These are phyloP conservation scores for Litchi chinensis DNA, from an alignment of 345 rosid species.

Conservation along the genomic window DNA sequence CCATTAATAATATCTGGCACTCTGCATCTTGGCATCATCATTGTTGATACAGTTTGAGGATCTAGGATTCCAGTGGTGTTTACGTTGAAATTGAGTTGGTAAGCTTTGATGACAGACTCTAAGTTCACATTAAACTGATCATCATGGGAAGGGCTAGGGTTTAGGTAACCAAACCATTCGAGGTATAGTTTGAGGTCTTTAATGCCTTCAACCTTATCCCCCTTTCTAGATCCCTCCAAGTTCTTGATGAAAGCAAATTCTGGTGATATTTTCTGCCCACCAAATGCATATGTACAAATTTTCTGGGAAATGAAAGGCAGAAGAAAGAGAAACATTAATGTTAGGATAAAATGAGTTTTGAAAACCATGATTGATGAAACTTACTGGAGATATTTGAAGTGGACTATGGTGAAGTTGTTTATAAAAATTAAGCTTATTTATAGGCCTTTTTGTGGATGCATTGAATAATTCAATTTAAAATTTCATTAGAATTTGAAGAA, in stretches of 20 bases:
- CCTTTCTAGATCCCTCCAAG: background rate
- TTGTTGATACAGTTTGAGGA: background rate
- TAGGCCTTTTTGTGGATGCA: background rate
- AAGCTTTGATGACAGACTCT: conserved; percentile 19
- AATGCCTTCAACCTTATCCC: background rate
- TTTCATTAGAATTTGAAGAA: no score
- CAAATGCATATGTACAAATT: background rate
- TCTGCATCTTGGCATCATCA: conserved; percentile 30
- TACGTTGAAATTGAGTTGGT: conserved; percentile 19
- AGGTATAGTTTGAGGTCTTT: background rate
- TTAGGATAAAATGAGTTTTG: background rate
- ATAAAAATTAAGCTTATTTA: no score
- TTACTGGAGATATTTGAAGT: background rate
- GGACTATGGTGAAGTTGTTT: background rate
- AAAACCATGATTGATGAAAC: background rate
- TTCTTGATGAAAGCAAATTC: background rate
- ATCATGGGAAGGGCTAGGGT: background rate
- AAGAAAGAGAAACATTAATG: background rate
- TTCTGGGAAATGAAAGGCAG: background rate
- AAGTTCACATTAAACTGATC: conserved; percentile 3
- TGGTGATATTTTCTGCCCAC: background rate
- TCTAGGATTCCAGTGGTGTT: conserved; percentile 18
- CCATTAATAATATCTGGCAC: conserved; percentile 21
- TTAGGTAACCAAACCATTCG: background rate
- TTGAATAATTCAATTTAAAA: background rate